A percentile compares a stretch with the other conserved stretches of the same genome.
Conservation (phyloP, 73 alveolate genomes). For the Tetrahymena malaccensis region DNA sequence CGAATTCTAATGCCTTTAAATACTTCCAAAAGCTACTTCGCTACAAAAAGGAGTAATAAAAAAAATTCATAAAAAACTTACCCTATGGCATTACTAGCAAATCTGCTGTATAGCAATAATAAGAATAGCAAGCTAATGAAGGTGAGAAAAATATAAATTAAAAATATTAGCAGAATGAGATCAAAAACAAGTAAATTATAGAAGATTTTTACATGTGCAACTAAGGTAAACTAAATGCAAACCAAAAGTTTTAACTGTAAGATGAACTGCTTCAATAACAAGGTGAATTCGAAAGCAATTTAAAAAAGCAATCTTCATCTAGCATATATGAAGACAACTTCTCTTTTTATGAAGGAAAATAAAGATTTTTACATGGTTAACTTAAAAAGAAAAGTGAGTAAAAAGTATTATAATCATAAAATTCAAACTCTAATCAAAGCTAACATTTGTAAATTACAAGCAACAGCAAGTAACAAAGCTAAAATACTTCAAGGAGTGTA, state of each 20-base stretch:
- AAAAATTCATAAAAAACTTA: background rate
- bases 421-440: background rate
- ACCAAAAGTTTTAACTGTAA: background rate
- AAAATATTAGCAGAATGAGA: background rate
- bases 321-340: background rate
- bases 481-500: background rate
- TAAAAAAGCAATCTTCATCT: background rate
- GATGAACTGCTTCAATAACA: background rate
- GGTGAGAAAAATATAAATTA: background rate
- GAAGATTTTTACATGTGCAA: background rate
- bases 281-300: background rate
- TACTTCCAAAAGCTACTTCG: background rate
- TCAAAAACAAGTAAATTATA: background rate
- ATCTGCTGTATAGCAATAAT: background rate
- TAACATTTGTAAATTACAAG: background rate
- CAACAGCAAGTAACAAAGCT: background rate
- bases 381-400: background rate
- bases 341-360: background rate
- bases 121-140: background rate
- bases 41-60: background rate
- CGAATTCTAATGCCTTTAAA: background rate
- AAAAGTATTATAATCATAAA: background rate
- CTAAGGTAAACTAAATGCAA: background rate
- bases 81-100: background rate
- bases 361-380: background rate